These are phyloP conservation scores for Leptodermis oblonga DNA, from an alignment of 257 asterid species.

Conservation along the genomic window DNA sequence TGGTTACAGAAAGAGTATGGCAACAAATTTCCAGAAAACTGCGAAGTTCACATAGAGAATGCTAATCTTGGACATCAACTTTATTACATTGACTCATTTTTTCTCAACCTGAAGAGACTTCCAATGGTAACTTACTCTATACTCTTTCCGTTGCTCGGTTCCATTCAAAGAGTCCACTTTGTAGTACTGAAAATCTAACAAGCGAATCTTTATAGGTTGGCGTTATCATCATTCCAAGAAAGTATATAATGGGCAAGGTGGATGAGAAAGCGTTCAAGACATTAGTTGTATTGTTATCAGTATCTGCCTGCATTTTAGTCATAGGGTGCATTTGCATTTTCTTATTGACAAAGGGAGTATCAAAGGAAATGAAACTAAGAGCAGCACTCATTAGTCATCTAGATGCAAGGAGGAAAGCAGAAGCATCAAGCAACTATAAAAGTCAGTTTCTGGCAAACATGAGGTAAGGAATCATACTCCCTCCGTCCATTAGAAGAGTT, in stretches of 20 bases:
- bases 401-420: conserved; percentile 91
- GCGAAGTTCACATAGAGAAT: conserved; percentile 82
- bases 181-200: no score
- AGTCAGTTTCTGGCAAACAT: conserved; percentile 94
- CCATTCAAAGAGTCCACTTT: no score
- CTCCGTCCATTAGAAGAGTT: no score
- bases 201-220: conserved; percentile 58
- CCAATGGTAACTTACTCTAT: conserved; percentile 60
- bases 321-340: conserved; percentile 87
- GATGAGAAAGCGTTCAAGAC: conserved; percentile 74
- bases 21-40: conserved; percentile 50
- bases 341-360: conserved; percentile 78
- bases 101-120: conserved; percentile 81
- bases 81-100: conserved; percentile 79
- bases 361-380: conserved; percentile 88
- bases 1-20: conserved; percentile 52
- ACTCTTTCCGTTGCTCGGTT: neutral
- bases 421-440: conserved; percentile 88
- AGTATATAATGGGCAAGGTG: conserved; percentile 88
- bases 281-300: conserved; percentile 67
- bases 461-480: conserved; percentile 78
- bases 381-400: conserved; percentile 76
- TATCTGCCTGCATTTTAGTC: conserved; percentile 68
- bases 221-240: conserved; percentile 80
- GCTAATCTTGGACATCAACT: conserved; percentile 61